Base-by-base conservation (phyloP, 2,329 filamentous ascomycete genomes). In the Exophiala xenobiotica region DNA sequence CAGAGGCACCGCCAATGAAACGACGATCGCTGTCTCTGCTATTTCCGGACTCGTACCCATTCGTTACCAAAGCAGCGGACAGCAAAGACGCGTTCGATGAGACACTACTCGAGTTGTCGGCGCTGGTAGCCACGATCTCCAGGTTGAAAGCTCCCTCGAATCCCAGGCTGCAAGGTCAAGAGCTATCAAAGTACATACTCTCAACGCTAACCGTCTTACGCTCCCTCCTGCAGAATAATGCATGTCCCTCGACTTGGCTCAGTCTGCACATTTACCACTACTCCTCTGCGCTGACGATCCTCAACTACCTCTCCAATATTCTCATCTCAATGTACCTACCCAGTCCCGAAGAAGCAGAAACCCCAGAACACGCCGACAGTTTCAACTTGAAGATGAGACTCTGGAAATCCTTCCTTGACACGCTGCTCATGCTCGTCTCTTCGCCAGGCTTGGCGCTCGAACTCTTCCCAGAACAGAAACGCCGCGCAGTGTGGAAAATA, bases 401-500 rank as follows among this genome's bases (percentile, higher is more conserved):
- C 9, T 99, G 93, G 93, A 91, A 92, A 59, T 78, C 87, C 24
- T 96, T 96, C 73, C 96, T 99, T 66, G 87, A 85, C 14, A 92
- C 90, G 0, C 74, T 99, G 23, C 78, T 99, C 22, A 90, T 88
- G 65, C 83, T 97, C 2, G 89, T 99, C 2, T 88, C 89, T 4
- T 96, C 90, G 64, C 85, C 91, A 27, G 88, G 87, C 0, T 78
- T 99, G 16, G 91, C 93, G 0, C 79, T 99, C 29, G 93, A 99
- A 67, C 96, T 91, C 0, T 97, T 96, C 65, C 90, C 93, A 0
- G 95, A 99, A 68, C 93, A 99, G 71, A 99, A 97, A 73, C 79
- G 93, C 39, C 79, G 93, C 49, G 92, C 93, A 1, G 92, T 97
- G 1, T 99, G 95, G 93, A 99, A 97, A 73, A 96, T 99, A 66